A percentile compares a stretch with the other conserved stretches of the same genome.
Evolutionary conservation across 805 yeast species (phyloP).

Genomic region (Myxozyma melibiosi): DNA sequence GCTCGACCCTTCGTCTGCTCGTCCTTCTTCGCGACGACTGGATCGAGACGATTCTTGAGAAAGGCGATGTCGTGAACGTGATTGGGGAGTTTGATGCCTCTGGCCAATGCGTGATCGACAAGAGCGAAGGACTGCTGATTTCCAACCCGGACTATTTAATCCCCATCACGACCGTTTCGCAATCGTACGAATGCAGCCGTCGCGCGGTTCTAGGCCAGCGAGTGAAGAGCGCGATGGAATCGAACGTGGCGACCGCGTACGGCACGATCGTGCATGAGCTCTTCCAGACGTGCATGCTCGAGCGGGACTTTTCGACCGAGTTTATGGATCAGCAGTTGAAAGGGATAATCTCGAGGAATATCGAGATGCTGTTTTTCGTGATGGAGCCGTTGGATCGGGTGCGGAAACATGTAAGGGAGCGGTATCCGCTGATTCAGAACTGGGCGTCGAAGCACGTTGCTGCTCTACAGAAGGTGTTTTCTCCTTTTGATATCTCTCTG

Average conservation of each 20-base stretch:
- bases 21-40: constrained; percentile 39
- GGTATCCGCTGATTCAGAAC: constrained; percentile 30
- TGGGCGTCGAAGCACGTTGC: constrained; percentile 38
- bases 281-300: constrained; percentile 60
- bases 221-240: constrained; percentile 64
- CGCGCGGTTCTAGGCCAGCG: constrained; percentile 63
- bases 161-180: constrained; percentile 80
- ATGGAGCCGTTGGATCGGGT: constrained; percentile 34
- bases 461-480: constrained; percentile 10
- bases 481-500: background rate
- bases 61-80: constrained; percentile 41
- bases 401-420: constrained; percentile 32
- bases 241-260: constrained; percentile 64
- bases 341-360: constrained; percentile 31
- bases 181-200: constrained; percentile 72
- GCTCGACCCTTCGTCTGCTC: background rate
- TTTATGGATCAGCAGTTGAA: constrained; percentile 44
- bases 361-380: constrained; percentile 36
- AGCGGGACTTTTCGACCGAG: constrained; percentile 44
- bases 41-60: constrained; percentile 33
- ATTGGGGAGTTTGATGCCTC: constrained; percentile 36
- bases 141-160: constrained; percentile 82
- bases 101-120: constrained; percentile 43
- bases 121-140: constrained; percentile 62
- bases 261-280: constrained; percentile 83